Conservation (phyloP, 305 asterid genomes). For the Fraxinus latifolia region DNA sequence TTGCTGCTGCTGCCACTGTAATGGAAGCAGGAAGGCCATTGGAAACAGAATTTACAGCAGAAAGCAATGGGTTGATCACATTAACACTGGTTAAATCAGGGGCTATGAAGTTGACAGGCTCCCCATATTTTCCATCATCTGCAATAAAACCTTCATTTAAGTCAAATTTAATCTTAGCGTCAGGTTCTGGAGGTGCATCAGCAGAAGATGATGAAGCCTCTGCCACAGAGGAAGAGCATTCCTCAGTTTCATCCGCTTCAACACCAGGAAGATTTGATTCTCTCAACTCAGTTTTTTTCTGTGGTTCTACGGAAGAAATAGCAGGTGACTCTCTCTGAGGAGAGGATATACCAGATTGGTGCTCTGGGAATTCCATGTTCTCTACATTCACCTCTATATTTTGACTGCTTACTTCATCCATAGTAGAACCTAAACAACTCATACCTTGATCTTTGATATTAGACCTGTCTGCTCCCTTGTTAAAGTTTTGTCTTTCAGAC, state of each 20-base stretch:
- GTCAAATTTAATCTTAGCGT: conserved; percentile 44
- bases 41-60: conserved; percentile 32
- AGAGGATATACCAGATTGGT: conserved; percentile 17
- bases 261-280: conserved; percentile 22
- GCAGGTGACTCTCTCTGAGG: conserved; percentile 24
- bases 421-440: conserved; percentile 5
- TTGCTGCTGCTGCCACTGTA: conserved; percentile 64
- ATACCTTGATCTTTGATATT: conserved; percentile 19
- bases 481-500: conserved; percentile 22
- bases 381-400: conserved; percentile 25
- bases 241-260: conserved; percentile 26
- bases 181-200: conserved; percentile 27
- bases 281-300: conserved; percentile 26
- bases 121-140: conserved; percentile 46
- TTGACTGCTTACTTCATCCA: conserved; percentile 17
- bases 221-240: conserved; percentile 21
- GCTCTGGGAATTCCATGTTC: conserved; percentile 24
- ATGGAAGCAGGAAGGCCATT: conserved; percentile 40
- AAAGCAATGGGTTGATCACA: conserved; percentile 26
- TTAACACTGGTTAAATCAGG: conserved; percentile 30
- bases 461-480: not conserved
- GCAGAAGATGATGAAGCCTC: conserved; percentile 33
- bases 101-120: conserved; percentile 22
- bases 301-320: conserved; percentile 25
- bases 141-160: conserved; percentile 47